A percentile compares a stretch with the other conserved stretches of the same genome.
These are phyloP conservation scores for Mucor irregularis DNA, from an alignment of 371 early-diverging fungal species.

Conservation along the genomic window DNA sequence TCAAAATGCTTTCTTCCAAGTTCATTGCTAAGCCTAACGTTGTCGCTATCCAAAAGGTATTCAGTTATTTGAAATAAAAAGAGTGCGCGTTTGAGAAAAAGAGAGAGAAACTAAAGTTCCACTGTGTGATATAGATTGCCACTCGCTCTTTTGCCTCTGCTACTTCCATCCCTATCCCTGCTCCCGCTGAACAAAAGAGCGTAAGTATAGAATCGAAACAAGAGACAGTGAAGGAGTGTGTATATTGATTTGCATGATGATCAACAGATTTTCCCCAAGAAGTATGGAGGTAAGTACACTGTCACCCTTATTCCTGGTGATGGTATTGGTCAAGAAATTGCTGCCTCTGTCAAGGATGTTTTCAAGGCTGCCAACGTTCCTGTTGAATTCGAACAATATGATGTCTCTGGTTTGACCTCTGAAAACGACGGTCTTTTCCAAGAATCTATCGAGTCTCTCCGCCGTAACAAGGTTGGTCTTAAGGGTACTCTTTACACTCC, in stretches of 20 bases:
- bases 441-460: slow-evolving; percentile 87
- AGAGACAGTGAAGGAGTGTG: background rate
- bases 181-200: slow-evolving; percentile 47
- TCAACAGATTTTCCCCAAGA: slow-evolving; percentile 40
- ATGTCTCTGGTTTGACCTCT: slow-evolving; percentile 86
- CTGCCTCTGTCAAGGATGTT: slow-evolving; percentile 88
- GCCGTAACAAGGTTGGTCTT: slow-evolving; percentile 93
- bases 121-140: too few relatives aligned
- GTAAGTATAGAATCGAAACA: slow-evolving; percentile 24
- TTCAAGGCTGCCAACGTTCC: slow-evolving; percentile 93
- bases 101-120: too few relatives aligned
- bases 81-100: too few relatives aligned
- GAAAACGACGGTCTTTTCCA: slow-evolving; percentile 73
- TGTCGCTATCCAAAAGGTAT: slow-evolving; percentile 15
- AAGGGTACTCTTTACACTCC: slow-evolving; percentile 98
- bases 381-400: slow-evolving; percentile 93
- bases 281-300: slow-evolving; percentile 78
- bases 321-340: slow-evolving; percentile 94
- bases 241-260: background rate
- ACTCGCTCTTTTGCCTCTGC: slow-evolving; percentile 42
- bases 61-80: background rate
- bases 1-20: slow-evolving; percentile 16
- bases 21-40: slow-evolving; percentile 10
- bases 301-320: slow-evolving; percentile 98
- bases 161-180: slow-evolving; percentile 45